Conservation (phyloP, 75 land plant genomes). For the Cunninghamia lanceolata region DNA sequence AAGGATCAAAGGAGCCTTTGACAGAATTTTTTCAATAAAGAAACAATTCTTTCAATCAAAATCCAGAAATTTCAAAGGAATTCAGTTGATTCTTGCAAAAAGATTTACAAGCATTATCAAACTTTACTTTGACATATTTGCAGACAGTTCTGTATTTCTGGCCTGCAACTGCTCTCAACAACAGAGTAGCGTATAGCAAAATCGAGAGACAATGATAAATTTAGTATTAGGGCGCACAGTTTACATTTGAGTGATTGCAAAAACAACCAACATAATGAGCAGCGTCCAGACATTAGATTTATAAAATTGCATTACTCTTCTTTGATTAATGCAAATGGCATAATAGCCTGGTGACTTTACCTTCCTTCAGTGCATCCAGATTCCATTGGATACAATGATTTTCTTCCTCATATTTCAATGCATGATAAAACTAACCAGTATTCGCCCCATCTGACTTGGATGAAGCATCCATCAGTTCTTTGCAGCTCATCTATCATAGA, state of each 20-base stretch:
- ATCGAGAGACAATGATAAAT: background rate
- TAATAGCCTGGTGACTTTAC: background rate
- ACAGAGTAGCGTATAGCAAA: background rate
- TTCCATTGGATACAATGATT: background rate
- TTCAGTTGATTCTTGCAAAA: slow-evolving; percentile 6
- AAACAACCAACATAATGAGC: background rate
- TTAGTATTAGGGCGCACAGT: background rate
- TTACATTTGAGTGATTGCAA: background rate
- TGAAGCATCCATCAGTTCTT: background rate
- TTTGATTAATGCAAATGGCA: background rate
- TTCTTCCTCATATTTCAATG: background rate
- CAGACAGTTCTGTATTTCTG: background rate
- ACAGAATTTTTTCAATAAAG: background rate
- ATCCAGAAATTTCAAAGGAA: background rate
- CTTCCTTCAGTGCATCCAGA: background rate
- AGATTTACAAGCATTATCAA: background rate
- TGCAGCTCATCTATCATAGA: background rate
- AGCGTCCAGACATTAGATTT: background rate
- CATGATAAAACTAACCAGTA: background rate
- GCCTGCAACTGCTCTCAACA: background rate
- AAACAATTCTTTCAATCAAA: background rate
- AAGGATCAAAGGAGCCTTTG: background rate
- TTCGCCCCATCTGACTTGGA: background rate
- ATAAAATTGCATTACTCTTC: background rate
- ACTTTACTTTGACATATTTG: background rate